phyloP scores from a whole-genome alignment of 805 yeast genomes.

The Kluyveromyces lactis region DNA sequence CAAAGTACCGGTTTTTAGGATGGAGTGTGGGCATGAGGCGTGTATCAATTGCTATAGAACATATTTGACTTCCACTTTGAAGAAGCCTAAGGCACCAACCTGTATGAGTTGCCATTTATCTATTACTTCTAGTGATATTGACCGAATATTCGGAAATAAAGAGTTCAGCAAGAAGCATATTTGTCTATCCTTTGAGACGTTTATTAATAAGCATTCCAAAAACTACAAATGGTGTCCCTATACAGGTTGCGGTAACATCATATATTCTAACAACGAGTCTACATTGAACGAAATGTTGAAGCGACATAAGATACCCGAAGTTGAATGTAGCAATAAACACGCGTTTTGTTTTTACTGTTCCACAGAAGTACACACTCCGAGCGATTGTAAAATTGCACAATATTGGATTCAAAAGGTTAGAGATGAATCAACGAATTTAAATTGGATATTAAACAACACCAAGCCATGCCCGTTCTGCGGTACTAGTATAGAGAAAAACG shows the following conservation, averaged over 20 bases:
- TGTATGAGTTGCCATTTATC: slow-evolving; percentile 58
- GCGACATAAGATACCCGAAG: slow-evolving; percentile 47
- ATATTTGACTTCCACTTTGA: slow-evolving; percentile 43
- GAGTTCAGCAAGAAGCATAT: slow-evolving; percentile 23
- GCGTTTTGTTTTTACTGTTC: slow-evolving; percentile 74
- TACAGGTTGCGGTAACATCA: slow-evolving; percentile 61
- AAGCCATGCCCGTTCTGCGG: slow-evolving; percentile 80
- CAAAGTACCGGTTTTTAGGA: slow-evolving; percentile 23
- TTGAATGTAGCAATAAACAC: slow-evolving; percentile 56
- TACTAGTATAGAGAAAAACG: slow-evolving; percentile 79
- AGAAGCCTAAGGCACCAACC: slow-evolving; percentile 39
- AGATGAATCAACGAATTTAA: slow-evolving; percentile 81
- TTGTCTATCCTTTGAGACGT: slow-evolving; percentile 36
- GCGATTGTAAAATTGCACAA: slow-evolving; percentile 63
- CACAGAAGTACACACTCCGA: slow-evolving; percentile 71
- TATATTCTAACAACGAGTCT: slow-evolving; percentile 34
- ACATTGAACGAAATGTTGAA: slow-evolving; percentile 21
- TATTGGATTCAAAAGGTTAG: slow-evolving; percentile 72
- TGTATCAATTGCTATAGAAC: slow-evolving; percentile 62
- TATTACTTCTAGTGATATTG: slow-evolving; percentile 32
- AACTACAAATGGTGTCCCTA: slow-evolving; percentile 75
- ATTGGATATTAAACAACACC: slow-evolving; percentile 83
- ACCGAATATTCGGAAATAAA: slow-evolving; percentile 32
- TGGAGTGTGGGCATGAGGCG: slow-evolving; percentile 63
- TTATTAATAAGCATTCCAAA: slow-evolving; percentile 41